Percentiles rank a stretch among this genome's conserved stretches.
Evolutionary conservation across 129 eudicot species (phyloP).

Genomic region (Centaurea solstitialis): DNA sequence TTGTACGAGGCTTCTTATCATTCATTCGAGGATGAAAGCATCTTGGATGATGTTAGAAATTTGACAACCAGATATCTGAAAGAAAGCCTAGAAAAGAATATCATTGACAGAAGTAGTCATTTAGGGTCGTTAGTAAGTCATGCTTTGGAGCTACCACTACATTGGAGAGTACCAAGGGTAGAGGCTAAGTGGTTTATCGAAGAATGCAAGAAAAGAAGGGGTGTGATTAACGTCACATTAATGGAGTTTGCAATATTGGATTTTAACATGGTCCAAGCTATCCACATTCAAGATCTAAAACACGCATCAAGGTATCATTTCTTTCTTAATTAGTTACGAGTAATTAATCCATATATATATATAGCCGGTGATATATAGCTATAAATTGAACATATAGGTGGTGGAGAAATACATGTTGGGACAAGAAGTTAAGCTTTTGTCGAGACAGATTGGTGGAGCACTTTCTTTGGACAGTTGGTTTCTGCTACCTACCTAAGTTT

Average conservation of each 20-base stretch:
- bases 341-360: not conserved
- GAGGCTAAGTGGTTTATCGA: slow-evolving; percentile 29
- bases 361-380: not conserved
- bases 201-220: slow-evolving; percentile 1
- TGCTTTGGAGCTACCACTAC: slow-evolving; percentile 20
- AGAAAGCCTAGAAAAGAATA: not conserved
- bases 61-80: not conserved
- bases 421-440: slow-evolving; percentile 33
- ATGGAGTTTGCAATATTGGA: slow-evolving; percentile 29
- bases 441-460: slow-evolving; percentile 46
- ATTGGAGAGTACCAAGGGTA: slow-evolving; percentile 21
- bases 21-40: slow-evolving; percentile 12
- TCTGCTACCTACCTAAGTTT: slow-evolving; percentile 26
- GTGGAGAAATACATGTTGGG: slow-evolving; percentile 35
- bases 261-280: slow-evolving; percentile 26
- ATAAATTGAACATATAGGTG: slow-evolving; percentile 20
- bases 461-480: slow-evolving; percentile 39
- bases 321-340: not conserved
- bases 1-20: not conserved
- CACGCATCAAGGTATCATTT: slow-evolving; percentile 27
- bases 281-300: slow-evolving; percentile 28
- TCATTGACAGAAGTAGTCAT: not conserved
- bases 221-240: not conserved
- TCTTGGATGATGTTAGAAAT: slow-evolving; percentile 2
- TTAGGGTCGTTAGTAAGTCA: not conserved